These are phyloP conservation scores for Arabis alpina DNA, from an alignment of 345 rosid species.

Conservation along the genomic window DNA sequence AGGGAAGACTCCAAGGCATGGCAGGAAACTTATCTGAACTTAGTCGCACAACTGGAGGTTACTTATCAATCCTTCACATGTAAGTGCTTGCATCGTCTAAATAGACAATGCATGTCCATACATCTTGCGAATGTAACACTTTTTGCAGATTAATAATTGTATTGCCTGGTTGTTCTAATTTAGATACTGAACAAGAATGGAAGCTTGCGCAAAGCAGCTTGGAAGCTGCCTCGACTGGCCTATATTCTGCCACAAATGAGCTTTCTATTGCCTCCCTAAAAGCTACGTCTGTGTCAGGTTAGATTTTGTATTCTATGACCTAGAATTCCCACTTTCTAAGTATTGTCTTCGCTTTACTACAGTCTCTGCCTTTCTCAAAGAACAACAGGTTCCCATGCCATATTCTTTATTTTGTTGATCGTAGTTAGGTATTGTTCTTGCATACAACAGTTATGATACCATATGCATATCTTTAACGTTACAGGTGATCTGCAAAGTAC, in stretches of 20 bases:
- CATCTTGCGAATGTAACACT: slow-evolving; percentile 24
- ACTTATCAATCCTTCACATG: slow-evolving; percentile 79
- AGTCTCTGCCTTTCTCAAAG: slow-evolving; percentile 2
- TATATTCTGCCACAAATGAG: slow-evolving; percentile 75
- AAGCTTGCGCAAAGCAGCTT: slow-evolving; percentile 73
- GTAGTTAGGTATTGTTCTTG: slow-evolving; percentile 19
- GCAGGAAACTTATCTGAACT: slow-evolving; percentile 76
- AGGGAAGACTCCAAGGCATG: slow-evolving; percentile 65
- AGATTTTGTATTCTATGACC: slow-evolving; percentile 33
- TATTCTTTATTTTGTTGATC: slow-evolving; percentile 10
- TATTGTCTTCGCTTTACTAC: slow-evolving; percentile 7
- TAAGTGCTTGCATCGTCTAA: slow-evolving; percentile 47
- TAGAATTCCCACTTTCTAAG: slow-evolving; percentile 19
- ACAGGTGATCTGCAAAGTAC: slow-evolving; percentile 80
- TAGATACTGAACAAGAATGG: slow-evolving; percentile 88
- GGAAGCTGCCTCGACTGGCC: slow-evolving; percentile 80
- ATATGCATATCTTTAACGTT: slow-evolving; percentile 26
- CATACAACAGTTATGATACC: background rate
- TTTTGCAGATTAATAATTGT: slow-evolving; percentile 4
- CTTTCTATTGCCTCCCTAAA: slow-evolving; percentile 72
- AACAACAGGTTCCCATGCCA: background rate
- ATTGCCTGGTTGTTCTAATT: slow-evolving; percentile 33
- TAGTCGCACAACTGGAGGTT: slow-evolving; percentile 70
- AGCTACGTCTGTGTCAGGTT: slow-evolving; percentile 92
- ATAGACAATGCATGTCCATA: slow-evolving; percentile 18